Evolutionary conservation across 345 rosid species (phyloP).

Genomic region (Arabidopsis arenosa): DNA sequence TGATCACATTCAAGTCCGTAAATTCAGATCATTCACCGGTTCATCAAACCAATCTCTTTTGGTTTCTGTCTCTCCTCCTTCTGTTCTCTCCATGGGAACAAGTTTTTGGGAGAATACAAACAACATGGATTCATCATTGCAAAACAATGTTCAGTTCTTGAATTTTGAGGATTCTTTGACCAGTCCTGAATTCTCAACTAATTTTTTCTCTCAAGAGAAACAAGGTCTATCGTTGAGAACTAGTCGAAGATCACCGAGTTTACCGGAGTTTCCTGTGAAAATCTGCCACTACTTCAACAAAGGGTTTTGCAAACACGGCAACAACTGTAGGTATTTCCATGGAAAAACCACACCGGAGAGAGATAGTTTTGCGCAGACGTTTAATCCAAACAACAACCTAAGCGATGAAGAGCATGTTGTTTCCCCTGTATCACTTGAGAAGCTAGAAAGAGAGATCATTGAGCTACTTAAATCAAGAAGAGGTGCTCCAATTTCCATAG

Average conservation of each 20-base stretch:
- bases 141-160: conserved; percentile 51
- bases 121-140: conserved; percentile 48
- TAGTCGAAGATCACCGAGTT: conserved; percentile 77
- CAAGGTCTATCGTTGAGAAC: conserved; percentile 52
- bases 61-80: conserved; percentile 28
- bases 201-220: conserved; percentile 52
- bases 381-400: conserved; percentile 50
- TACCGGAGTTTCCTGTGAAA: conserved; percentile 83
- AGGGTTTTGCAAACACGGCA: conserved; percentile 90
- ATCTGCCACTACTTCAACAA: conserved; percentile 87
- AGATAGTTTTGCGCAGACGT: conserved; percentile 62
- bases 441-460: conserved; percentile 78
- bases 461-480: conserved; percentile 82
- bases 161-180: conserved; percentile 39
- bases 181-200: conserved; percentile 55
- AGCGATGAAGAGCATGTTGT: conserved; percentile 62
- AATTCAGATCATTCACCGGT: conserved; percentile 5
- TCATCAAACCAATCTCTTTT: conserved; percentile 3
- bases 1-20: conserved; percentile 34
- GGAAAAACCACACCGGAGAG: conserved; percentile 51
- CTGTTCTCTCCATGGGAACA: conserved; percentile 38
- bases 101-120: conserved; percentile 64
- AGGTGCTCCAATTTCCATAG: conserved; percentile 89
- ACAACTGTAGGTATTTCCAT: conserved; percentile 80
- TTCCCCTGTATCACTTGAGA: conserved; percentile 73